Evolutionary conservation across 345 rosid species (phyloP), one percentile per base, ranked within the genome.

Genomic region (Gossypium longicalyx): DNA sequence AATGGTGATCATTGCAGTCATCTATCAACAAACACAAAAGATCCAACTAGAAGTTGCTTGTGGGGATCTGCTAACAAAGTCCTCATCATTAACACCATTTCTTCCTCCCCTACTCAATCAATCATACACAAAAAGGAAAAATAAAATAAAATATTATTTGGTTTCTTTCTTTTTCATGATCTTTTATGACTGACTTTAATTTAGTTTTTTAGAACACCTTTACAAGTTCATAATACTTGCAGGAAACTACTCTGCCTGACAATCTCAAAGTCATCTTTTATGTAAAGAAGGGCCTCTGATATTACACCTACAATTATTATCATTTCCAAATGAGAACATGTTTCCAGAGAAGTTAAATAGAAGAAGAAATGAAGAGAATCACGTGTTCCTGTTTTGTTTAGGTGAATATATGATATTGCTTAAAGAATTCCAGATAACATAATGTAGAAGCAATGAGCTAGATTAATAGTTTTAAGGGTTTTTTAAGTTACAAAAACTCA

Each of bases 281-380:
- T 91, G 63, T 93, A 95, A 82, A 95, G 77, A 76, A 95, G 96
- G 10, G 99, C 98, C 73, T 94, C 99, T 1, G 99, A 95, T 51
- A 95, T 95, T 45, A 92, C 99, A 83, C 98, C 98, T 93, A 83
- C 77, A 81, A 51, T 10, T 12, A 59, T 29, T 17, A 49, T 23
- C 43, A 73, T 9, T 51, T 72, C 17, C 70, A 51, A 34, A 60
- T 56, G 20, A 74, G 45, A 75, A 67, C 29, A 53, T 5, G 6
- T 17, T 64, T 41, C 7, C 0, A 57, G 1, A 9, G 6, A 58
- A 58, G 48, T 0, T 53, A 54, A 57, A 17, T 10, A 56, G 25
- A 64, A 10, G 3, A 51, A 23, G 43, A 70, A 59, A 23, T 12
- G 73, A 70, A 64, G 12, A 29, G 51, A 60, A 22, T 7, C 34